Evolutionary conservation across 208 protist genomes (phyloP).

Genomic region (Trypanosoma mega): DNA sequence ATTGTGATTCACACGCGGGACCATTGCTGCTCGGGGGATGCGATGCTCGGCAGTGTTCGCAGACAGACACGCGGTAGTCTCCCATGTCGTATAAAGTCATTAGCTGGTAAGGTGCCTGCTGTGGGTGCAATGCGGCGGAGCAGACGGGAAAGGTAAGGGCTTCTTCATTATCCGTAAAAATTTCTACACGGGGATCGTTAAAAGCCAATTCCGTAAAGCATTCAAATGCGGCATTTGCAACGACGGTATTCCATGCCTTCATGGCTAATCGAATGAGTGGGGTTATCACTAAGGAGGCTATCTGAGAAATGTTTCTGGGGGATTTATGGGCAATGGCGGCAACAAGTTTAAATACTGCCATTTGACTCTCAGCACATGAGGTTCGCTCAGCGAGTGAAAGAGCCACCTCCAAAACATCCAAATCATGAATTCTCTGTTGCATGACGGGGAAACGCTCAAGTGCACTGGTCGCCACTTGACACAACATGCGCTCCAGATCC

Average conservation of each 20-base stretch:
- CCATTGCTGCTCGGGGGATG: constrained; percentile 43
- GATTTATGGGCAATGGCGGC: constrained; percentile 37
- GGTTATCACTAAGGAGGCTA: constrained; percentile 38
- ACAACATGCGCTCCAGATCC: constrained; percentile 50
- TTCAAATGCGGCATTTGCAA: constrained; percentile 52
- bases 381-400: constrained; percentile 37
- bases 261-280: constrained; percentile 38
- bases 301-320: constrained; percentile 46
- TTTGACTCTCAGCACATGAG: constrained; percentile 53
- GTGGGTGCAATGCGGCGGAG: constrained; percentile 27
- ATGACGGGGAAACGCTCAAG: constrained; percentile 15
- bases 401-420: constrained; percentile 72
- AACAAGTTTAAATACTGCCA: constrained; percentile 46
- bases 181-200: constrained; percentile 44
- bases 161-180: constrained; percentile 4
- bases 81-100: constrained; percentile 43
- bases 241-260: constrained; percentile 38
- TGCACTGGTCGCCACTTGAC: constrained; percentile 42
- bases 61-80: constrained; percentile 35
- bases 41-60: constrained; percentile 44
- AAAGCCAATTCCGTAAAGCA: constrained; percentile 69
- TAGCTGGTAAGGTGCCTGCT: constrained; percentile 46
- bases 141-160: constrained; percentile 20
- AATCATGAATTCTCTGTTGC: constrained; percentile 33
- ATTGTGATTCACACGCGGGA: constrained; percentile 31